Evolutionary conservation across 106 monocot species (phyloP).

Genomic region (Dioscorea zingiberensis): DNA sequence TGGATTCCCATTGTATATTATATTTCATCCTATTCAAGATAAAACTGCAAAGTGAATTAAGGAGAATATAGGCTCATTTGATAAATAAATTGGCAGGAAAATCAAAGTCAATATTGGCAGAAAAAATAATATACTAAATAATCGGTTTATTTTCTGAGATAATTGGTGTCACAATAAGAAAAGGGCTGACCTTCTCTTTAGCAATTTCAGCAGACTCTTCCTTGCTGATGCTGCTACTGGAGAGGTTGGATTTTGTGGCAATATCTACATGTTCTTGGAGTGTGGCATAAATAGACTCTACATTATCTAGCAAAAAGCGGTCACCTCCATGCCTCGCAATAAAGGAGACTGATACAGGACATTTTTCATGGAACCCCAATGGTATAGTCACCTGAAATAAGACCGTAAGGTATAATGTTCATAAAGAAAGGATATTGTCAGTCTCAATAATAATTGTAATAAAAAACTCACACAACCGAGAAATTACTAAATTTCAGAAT

Average conservation of each 20-base stretch:
- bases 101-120: neutral
- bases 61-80: no score
- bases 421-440: no score
- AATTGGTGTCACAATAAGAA: no score
- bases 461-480: no score
- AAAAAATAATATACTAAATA: neutral
- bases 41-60: no score
- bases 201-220: slow-evolving; percentile 94
- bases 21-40: no score
- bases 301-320: slow-evolving; percentile 68
- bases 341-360: slow-evolving; percentile 77
- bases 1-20: no score
- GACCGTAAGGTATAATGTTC: neutral
- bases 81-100: no score
- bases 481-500: neutral
- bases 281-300: slow-evolving; percentile 39
- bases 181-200: slow-evolving; percentile 75
- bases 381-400: slow-evolving; percentile 66
- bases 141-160: no score
- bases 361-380: slow-evolving; percentile 66
- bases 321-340: slow-evolving; percentile 92
- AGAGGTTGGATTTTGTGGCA: slow-evolving; percentile 39
- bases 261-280: slow-evolving; percentile 67
- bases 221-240: slow-evolving; percentile 38
- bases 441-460: no score